Base-by-base conservation (phyloP, 106 monocot species). In the Phalaenopsis equestris region DNA sequence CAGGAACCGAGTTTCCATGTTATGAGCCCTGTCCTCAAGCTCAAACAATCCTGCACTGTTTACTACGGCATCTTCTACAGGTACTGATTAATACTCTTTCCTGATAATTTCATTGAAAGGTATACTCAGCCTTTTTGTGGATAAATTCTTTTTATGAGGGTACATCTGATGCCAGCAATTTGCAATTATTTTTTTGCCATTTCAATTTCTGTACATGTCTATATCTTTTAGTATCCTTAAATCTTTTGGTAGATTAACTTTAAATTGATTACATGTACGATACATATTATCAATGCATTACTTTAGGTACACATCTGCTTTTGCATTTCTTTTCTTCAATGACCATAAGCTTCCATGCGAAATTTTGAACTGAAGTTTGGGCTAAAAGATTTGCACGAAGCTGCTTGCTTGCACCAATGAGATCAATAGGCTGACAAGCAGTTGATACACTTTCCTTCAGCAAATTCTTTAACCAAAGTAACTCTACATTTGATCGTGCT, bases 21-120 rank as follows among this genome's bases (percentile, higher is more conserved):
- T 99, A 95, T 90, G 99, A 99, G 79, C 95, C 93, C 18, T 89
- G 90, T 77, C 98, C 99, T 84, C 99, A 99, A 87, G 99, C 99
- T 79, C 99, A 99, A 85, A 99, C 99, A 77, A 95, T 99, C 75
- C 81, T 99, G 77, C 99, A 99, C 88, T 99, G 99, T 87, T 86
- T 99, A 72, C 80, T 99, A 57, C 84, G 99, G 3, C 99, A 99
- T 90, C 99, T 99, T 87, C 89, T 99, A 86, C 99, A 95, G 95
- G 99, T 93, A 88, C 8, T 52, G 41, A 65, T 10, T 43, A 15
- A 41, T 37, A 8, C 23, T 42, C 76, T 73, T 39, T 72, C 42
- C 39, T 19, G 1, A 52, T 74, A 24, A 15, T 75, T 74, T 75
- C 30, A 37, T 72, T 39, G 14, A 70, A 70, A 23, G 70, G n/a